Evolutionary conservation across 2,329 filamentous ascomycete species (phyloP).

Genomic region (Pseudocercospora crystallina): DNA sequence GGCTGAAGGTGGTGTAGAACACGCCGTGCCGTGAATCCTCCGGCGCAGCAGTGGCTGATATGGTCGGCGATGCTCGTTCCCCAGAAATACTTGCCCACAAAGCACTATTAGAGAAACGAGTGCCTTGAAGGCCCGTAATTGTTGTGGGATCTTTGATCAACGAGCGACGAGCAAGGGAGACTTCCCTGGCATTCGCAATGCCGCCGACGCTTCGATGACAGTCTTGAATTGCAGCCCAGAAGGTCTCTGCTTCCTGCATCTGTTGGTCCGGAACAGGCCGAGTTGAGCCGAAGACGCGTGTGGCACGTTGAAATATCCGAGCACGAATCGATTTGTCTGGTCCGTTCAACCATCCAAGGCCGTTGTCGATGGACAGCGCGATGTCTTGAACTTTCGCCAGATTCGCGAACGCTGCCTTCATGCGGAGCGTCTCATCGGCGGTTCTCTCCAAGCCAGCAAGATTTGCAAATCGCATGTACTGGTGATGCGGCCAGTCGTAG

Average conservation of each 20-base stretch:
- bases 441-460: constrained; percentile 62
- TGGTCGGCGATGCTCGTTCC: constrained; percentile 6
- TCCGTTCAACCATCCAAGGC: constrained; percentile 65
- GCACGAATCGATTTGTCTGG: constrained; percentile 57
- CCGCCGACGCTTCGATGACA: constrained; percentile 23
- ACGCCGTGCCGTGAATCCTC: constrained; percentile 27
- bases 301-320: constrained; percentile 45
- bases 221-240: constrained; percentile 29
- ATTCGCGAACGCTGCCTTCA: constrained; percentile 61
- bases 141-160: constrained; percentile 16
- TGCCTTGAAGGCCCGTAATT: constrained; percentile 20
- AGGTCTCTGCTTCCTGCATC: constrained; percentile 22
- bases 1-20: constrained; percentile 34
- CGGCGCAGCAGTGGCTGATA: background rate
- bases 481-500: constrained; percentile 63
- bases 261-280: constrained; percentile 17
- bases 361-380: constrained; percentile 66
- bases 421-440: constrained; percentile 62
- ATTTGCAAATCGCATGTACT: constrained; percentile 60
- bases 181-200: constrained; percentile 18
- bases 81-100: constrained; percentile 24
- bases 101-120: constrained; percentile 19
- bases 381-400: constrained; percentile 60
- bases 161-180: constrained; percentile 19
- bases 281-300: constrained; percentile 47